These are phyloP conservation scores for Penicillium robsamsonii DNA, from an alignment of 495 filamentous ascomycete species.

Conservation along the genomic window DNA sequence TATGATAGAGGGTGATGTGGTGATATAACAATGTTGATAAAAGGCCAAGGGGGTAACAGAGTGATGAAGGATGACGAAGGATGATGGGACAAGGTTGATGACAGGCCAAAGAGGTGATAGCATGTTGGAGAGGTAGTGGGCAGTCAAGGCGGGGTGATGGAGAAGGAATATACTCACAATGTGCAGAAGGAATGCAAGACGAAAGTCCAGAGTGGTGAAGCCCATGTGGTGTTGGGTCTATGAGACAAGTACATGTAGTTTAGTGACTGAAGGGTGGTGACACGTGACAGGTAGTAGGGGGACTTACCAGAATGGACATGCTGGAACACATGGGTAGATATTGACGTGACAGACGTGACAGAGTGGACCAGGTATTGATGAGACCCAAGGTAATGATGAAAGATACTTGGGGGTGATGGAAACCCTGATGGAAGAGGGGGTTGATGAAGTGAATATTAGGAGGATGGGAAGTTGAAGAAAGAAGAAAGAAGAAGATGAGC, in stretches of 20 bases:
- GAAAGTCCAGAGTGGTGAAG: background rate
- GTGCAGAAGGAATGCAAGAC: background rate
- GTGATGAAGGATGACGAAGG: too few relatives aligned
- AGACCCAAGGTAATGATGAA: background rate
- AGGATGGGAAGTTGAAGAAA: background rate
- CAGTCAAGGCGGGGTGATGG: too few relatives aligned
- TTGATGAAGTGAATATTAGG: background rate
- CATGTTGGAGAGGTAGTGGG: too few relatives aligned
- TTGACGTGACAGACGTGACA: background rate
- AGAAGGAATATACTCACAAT: background rate
- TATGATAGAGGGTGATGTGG: background rate
- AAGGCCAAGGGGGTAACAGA: too few relatives aligned
- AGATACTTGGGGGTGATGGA: background rate
- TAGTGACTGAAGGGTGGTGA: background rate
- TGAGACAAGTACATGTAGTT: background rate
- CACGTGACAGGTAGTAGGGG: too few relatives aligned
- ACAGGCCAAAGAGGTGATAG: too few relatives aligned
- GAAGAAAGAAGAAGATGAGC: background rate
- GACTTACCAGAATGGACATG: background rate
- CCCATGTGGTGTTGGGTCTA: background rate
- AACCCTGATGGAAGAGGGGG: background rate
- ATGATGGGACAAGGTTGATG: too few relatives aligned
- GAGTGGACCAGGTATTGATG: background rate
- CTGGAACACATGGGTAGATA: background rate
- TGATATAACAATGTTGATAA: background rate